Base-by-base conservation (phyloP, 148 eudicot genomes). In the Tetragonia tetragonoides region DNA sequence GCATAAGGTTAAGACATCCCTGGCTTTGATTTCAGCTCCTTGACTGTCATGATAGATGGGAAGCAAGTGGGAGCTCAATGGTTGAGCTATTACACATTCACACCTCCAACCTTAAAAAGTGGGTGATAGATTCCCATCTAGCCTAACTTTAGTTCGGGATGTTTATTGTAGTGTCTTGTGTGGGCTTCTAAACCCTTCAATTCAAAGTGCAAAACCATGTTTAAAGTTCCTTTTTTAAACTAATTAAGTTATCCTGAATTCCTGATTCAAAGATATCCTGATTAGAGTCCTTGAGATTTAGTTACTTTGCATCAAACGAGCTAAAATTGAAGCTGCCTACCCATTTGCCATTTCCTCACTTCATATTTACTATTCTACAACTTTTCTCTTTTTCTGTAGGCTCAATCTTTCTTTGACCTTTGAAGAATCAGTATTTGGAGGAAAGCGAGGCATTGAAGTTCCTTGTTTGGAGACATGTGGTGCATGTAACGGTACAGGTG, bases 351-450 rank as follows among this genome's bases (percentile, higher is more conserved):
- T 66, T 39, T 67, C 39, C 70, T 63, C 34, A 21, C 51, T 9
- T 59, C 24, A 69, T 57, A 51, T 37, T n/a, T n/a, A 68, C 51
- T 78, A 18, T 53, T 61, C 4, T 12, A 51, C 40, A 20, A 28
- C 17, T 73, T 28, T 28, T 75, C 28, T 40, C 51, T 16, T 81
- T 77, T 28, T 4, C 42, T 83, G 68, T 79, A 94, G 98, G 85
- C 73, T 83, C 65, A 88, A 94, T 79, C 44, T 94, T 46, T 82
- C 77, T 85, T 78, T 94, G 88, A 89, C 88, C 81, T 89, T 94
- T 80, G 95, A 94, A 88, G 98, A 94, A 83, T 86, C 97, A 76
- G 85, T 94, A 61, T 92, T 90, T 81, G 98, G 98, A 79, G 95
- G 86, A 60, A 77, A 86, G 74, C 83, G 76, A 71, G 87, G 85